Evolutionary conservation across 2,329 filamentous ascomycete species (phyloP).

Genomic region (Fusarium oligoseptatum): DNA sequence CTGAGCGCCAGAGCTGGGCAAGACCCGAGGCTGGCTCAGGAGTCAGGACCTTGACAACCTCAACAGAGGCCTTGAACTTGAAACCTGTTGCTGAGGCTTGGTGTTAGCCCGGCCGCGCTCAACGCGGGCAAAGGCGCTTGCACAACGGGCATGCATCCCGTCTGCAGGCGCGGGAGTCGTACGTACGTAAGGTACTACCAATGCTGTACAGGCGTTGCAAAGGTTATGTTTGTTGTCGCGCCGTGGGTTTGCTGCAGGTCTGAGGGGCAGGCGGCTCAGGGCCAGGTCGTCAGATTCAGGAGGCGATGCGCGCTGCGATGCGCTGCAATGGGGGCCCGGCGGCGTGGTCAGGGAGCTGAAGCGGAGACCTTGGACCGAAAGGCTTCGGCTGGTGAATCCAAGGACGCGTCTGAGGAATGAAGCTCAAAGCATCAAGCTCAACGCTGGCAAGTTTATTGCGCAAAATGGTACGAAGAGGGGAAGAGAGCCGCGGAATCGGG

Average conservation of each 20-base stretch:
- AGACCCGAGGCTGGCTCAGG: neutral
- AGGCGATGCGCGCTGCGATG: conserved; percentile 28
- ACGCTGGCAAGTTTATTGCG: conserved; percentile 24
- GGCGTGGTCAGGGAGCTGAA: conserved; percentile 29
- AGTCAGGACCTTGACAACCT: neutral
- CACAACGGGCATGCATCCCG: conserved; percentile 12
- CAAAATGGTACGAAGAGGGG: conserved; percentile 33
- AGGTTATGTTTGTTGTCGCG: conserved; percentile 19
- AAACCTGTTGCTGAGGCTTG: conserved; percentile 33
- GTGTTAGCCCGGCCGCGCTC: conserved; percentile 26
- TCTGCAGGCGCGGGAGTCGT: conserved; percentile 15
- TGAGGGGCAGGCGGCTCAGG: conserved; percentile 32
- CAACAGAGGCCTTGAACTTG: conserved; percentile 7
- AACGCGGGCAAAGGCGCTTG: conserved; percentile 23
- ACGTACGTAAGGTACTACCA: conserved; percentile 17
- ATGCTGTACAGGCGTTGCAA: conserved; percentile 18
- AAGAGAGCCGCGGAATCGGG: conserved; percentile 34
- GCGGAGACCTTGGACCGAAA: conserved; percentile 10
- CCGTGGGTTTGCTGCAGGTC: conserved; percentile 19
- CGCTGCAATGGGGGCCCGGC: conserved; percentile 17
- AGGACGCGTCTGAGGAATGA: conserved; percentile 29
- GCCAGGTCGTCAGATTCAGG: conserved; percentile 26
- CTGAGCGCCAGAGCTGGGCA: neutral
- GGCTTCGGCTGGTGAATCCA: conserved; percentile 3
- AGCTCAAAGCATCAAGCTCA: conserved; percentile 27